These are phyloP conservation scores for Hypoxylon sp. DNA, from an alignment of 2,329 filamentous ascomycete species.

Conservation along the genomic window DNA sequence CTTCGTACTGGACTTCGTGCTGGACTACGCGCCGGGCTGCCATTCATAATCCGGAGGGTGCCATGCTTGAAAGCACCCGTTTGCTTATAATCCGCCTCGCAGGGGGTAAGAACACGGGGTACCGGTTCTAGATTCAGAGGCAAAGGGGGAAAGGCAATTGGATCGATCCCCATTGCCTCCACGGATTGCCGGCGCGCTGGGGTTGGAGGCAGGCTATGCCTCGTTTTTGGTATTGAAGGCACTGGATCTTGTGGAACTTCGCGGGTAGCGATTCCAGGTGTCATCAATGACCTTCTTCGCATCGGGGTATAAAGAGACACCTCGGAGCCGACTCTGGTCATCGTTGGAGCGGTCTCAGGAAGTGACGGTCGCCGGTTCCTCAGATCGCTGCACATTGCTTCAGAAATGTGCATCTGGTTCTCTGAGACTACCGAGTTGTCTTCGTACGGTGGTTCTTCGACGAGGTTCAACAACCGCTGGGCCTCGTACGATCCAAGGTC, in stretches of 20 bases:
- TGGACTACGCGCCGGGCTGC: constrained; percentile 69
- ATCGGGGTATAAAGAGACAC: constrained; percentile 53
- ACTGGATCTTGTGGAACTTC: constrained; percentile 30
- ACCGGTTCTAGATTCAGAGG: constrained; percentile 47
- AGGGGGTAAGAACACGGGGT: constrained; percentile 64
- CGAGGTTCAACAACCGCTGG: constrained; percentile 60
- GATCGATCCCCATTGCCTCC: constrained; percentile 37
- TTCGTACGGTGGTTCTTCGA: constrained; percentile 55
- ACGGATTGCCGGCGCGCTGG: constrained; percentile 45
- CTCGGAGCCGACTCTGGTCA: constrained; percentile 64
- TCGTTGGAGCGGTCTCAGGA: constrained; percentile 47
- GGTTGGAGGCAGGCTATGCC: constrained; percentile 47
- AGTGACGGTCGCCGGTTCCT: constrained; percentile 49
- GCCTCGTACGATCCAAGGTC: constrained; percentile 63
- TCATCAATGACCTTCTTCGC: constrained; percentile 53
- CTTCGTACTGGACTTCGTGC: constrained; percentile 66
- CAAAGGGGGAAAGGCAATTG: constrained; percentile 47
- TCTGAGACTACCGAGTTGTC: constrained; percentile 56
- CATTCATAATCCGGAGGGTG: constrained; percentile 74
- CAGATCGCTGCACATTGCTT: constrained; percentile 56
- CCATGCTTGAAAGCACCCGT: constrained; percentile 75
- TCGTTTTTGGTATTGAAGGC: constrained; percentile 36
- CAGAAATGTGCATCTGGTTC: constrained; percentile 53
- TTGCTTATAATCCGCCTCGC: constrained; percentile 70
- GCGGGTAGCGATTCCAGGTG: constrained; percentile 54